phyloP scores from a whole-genome alignment of 257 asterid genomes.

The Ajuga chamaepitys region DNA sequence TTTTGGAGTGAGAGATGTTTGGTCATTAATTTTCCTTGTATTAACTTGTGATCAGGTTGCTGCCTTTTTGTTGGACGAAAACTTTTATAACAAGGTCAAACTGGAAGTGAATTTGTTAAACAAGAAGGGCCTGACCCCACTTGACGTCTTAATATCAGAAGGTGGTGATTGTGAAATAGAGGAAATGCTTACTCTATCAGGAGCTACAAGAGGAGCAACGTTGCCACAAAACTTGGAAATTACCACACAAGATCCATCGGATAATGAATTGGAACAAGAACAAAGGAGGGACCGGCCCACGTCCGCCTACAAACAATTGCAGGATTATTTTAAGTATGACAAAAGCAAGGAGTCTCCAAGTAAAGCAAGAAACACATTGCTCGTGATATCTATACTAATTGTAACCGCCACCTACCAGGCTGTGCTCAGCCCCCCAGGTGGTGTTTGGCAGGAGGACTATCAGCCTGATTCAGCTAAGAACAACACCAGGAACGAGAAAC shows the following conservation, averaged over 20 bases:
- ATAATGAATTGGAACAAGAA: background rate
- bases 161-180: slow-evolving; percentile 40
- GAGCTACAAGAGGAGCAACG: slow-evolving; percentile 1
- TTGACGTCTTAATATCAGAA: slow-evolving; percentile 26
- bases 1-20: no score
- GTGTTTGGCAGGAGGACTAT: slow-evolving; percentile 48
- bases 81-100: slow-evolving; percentile 14
- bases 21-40: no score
- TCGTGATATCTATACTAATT: slow-evolving; percentile 36
- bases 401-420: slow-evolving; percentile 48
- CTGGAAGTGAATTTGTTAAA: slow-evolving; percentile 38
- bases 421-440: slow-evolving; percentile 53
- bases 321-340: slow-evolving; percentile 31
- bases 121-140: slow-evolving; percentile 37
- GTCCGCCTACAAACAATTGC: slow-evolving; percentile 13
- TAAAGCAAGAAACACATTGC: slow-evolving; percentile 30
- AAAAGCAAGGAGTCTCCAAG: slow-evolving; percentile 25
- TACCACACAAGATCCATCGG: background rate
- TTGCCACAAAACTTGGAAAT: background rate
- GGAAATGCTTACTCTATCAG: slow-evolving; percentile 29
- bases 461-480: background rate
- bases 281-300: background rate
- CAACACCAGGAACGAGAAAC: background rate
- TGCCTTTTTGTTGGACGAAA: no score
- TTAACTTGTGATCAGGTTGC: slow-evolving; percentile 23